Conservation (phyloP, 1,284 basidiomycete species). For the Wallemia ichthyophaga region DNA sequence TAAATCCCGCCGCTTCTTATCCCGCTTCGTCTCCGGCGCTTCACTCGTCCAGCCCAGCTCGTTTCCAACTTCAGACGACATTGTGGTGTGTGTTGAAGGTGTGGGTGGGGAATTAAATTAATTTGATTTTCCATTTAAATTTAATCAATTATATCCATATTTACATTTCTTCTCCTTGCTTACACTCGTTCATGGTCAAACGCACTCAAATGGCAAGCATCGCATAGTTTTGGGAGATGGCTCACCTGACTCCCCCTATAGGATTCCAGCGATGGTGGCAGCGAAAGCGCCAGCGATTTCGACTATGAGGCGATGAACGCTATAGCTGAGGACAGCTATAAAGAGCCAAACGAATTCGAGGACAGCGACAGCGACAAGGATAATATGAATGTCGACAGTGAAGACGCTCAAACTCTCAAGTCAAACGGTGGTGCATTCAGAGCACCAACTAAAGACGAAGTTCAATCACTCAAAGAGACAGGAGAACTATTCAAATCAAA, state of each 20-base stretch:
- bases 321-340: not conserved
- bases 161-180: not conserved
- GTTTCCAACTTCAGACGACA: not conserved
- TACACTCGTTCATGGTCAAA: not conserved
- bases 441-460: slow-evolving; percentile 27
- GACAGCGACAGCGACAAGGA: slow-evolving; percentile 10
- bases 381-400: slow-evolving; percentile 8
- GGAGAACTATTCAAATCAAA: slow-evolving; percentile 49
- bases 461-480: slow-evolving; percentile 42
- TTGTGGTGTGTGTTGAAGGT: not conserved
- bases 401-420: slow-evolving; percentile 7
- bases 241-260: no score
- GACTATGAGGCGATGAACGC: not conserved
- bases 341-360: not conserved
- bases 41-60: not conserved
- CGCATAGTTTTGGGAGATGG: no score
- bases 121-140: not conserved
- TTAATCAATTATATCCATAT: not conserved
- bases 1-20: slow-evolving; percentile 20
- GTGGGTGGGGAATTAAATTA: not conserved
- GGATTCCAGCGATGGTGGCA: not conserved
- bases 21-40: slow-evolving; percentile 15
- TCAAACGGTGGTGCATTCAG: slow-evolving; percentile 16
- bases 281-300: not conserved
- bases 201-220: not conserved